These are phyloP conservation scores for Mikania micrantha DNA, from an alignment of 129 eudicot species.

Conservation along the genomic window DNA sequence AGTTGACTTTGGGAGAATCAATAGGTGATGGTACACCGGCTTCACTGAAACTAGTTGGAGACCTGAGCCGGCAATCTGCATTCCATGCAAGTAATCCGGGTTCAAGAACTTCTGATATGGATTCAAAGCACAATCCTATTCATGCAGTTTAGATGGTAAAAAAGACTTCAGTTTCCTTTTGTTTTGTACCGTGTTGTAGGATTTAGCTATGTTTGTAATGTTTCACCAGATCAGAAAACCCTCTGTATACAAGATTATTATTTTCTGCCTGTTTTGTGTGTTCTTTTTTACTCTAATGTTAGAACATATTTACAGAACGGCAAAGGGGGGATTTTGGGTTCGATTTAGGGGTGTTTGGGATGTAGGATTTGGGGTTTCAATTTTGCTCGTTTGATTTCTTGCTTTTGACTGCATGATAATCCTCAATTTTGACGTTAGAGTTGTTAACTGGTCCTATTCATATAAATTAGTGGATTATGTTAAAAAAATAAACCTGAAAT, in stretches of 20 bases:
- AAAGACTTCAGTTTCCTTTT: neutral
- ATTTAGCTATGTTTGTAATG: slow-evolving; percentile 27
- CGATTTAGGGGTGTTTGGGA: too few species aligned
- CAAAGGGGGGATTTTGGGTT: too few species aligned
- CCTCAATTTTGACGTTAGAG: too few species aligned
- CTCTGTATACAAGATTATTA: slow-evolving; percentile 46
- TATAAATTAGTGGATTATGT: too few species aligned
- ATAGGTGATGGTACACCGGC: slow-evolving; percentile 39
- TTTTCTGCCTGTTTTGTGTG: slow-evolving; percentile 25
- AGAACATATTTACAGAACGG: too few species aligned
- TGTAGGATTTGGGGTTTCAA: too few species aligned
- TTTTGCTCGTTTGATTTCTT: too few species aligned
- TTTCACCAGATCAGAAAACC: neutral
- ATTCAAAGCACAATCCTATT: slow-evolving; percentile 54
- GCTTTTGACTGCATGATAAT: too few species aligned
- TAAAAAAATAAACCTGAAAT: too few species aligned
- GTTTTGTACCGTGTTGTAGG: neutral
- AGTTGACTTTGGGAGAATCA: slow-evolving; percentile 72
- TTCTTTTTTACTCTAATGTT: neutral
- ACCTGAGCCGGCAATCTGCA: slow-evolving; percentile 69
- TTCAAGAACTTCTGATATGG: slow-evolving; percentile 39
- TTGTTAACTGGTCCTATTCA: too few species aligned
- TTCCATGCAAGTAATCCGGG: slow-evolving; percentile 71
- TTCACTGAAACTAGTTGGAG: slow-evolving; percentile 61
- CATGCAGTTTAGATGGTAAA: slow-evolving; percentile 52